Evolutionary conservation across 2,329 filamentous ascomycete genomes (phyloP).

Genomic region (Botryosphaeria dothidea): DNA sequence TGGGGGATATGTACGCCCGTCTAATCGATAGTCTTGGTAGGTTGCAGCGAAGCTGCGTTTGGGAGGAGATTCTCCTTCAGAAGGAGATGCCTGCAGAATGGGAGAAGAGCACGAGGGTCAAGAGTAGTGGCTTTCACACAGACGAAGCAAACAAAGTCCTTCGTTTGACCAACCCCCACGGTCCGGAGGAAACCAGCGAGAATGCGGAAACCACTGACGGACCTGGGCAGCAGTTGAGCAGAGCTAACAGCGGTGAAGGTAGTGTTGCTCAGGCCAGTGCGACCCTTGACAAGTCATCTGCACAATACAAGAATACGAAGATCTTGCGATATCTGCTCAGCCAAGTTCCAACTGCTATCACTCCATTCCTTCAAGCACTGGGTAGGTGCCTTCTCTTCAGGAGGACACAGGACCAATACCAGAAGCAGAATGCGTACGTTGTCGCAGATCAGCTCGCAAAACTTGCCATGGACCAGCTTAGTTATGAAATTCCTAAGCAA

Average conservation of each 20-base stretch:
- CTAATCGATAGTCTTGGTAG: conserved; percentile 75
- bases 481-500: conserved; percentile 48
- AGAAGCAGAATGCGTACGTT: conserved; percentile 61
- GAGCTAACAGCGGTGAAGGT: conserved; percentile 20
- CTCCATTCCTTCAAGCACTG: conserved; percentile 80
- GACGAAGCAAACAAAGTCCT: conserved; percentile 43
- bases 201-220: conserved; percentile 16
- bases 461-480: conserved; percentile 68
- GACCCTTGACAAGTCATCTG: conserved; percentile 24
- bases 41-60: conserved; percentile 76
- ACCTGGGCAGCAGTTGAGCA: conserved; percentile 18
- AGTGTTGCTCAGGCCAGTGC: conserved; percentile 21
- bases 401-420: conserved; percentile 66
- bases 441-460: conserved; percentile 71
- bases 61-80: conserved; percentile 78
- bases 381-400: conserved; percentile 79
- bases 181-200: background rate
- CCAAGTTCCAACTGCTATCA: conserved; percentile 76
- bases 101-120: conserved; percentile 50
- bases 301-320: conserved; percentile 71
- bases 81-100: conserved; percentile 72
- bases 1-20: conserved; percentile 79
- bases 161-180: conserved; percentile 22
- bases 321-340: conserved; percentile 75
- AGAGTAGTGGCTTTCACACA: conserved; percentile 39